Evolutionary conservation across 192 early-diverging fungal genomes (phyloP), one percentile per base, ranked within the genome.

Genomic region (Coemansia sp.): DNA sequence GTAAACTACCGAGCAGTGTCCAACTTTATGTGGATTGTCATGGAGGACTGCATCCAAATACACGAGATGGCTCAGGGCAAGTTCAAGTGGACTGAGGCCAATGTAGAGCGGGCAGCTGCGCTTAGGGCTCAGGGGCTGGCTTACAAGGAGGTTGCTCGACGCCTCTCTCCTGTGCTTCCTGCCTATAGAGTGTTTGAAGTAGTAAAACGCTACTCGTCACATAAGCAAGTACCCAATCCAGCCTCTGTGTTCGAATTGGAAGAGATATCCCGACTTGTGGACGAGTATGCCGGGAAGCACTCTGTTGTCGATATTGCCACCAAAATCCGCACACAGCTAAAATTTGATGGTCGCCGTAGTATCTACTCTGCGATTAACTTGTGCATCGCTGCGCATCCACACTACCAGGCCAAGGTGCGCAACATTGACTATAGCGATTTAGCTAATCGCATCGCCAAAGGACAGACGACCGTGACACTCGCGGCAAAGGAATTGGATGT

Each of bases 1-100:
- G 41, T 39, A 7, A 70, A 70, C 42, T 64, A 47, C 21, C 26
- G 16, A 8, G 61, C 68, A 0, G 68, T 70, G 35, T 70, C 68
- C 6, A 70, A 70, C 52, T 70, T 59, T 25, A 43, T 70, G 68
- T 70, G 68, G 68, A 48, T 59, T 6, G 56, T 48, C 16, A 41
- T 28, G 6, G 33, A 48, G 8, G 68, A 70, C 61, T 70, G 68
- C 42, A 21, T 34, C 28, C 37, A 20, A 18, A 64, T 64, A 56
- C 16, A 21, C 25, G 36, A 38, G n/a, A 2, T 64, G 61, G 28
- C 59, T 16, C 20, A 21, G 1, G 68, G 68, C 14, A 37, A 47
- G 3, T 45, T 70, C 11, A n/a, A 20, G 2, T 64, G 55, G 68
- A 70, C 68, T 1, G 33, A 35, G 3, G 56, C 45, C 13, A 11